Percentiles rank a stretch among this genome's conserved stretches.
Conservation (phyloP, 2,329 filamentous ascomycete genomes). For the Fusarium annulatum region DNA sequence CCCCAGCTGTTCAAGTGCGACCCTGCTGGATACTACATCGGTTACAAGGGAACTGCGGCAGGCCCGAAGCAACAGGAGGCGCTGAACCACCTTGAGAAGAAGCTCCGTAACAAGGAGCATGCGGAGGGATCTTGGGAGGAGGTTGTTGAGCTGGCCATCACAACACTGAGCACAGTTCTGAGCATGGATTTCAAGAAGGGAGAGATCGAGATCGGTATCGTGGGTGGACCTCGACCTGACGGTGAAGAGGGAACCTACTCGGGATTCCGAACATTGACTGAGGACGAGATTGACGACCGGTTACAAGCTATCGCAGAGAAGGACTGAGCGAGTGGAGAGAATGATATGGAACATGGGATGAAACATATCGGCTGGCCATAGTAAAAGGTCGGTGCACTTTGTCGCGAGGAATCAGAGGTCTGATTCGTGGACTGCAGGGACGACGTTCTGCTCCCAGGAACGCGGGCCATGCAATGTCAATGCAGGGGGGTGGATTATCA, state of each 20-base stretch:
- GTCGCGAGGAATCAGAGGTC: constrained; percentile 15
- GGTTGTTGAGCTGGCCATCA: constrained; percentile 96
- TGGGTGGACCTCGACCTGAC: constrained; percentile 85
- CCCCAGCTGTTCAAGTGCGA: constrained; percentile 99
- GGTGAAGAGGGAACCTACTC: constrained; percentile 84
- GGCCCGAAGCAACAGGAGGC: constrained; percentile 99
- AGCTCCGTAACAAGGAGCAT: constrained; percentile 98
- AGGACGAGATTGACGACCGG: constrained; percentile 98
- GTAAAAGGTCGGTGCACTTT: constrained; percentile 21
- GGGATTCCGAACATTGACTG: constrained; percentile 87
- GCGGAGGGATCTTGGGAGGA: constrained; percentile 96
- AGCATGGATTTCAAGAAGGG: constrained; percentile 99
- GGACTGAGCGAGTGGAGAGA: constrained; percentile 71
- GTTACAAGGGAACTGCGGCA: constrained; percentile 97
- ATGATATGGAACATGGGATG: constrained; percentile 33
- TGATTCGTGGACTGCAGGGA: constrained; percentile 37
- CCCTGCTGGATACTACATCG: constrained; percentile 96
- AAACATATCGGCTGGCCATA: constrained; percentile 14
- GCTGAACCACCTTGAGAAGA: constrained; percentile 98
- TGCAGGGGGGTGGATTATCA: constrained; percentile 35
- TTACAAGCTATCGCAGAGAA: constrained; percentile 99
- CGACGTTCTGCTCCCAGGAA: constrained; percentile 34
- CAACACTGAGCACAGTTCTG: constrained; percentile 92
- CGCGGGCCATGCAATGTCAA: constrained; percentile 38
- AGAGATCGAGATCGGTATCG: constrained; percentile 97